Base-by-base conservation (phyloP, 129 eudicot genomes). In the Flaveria ramosissima region DNA sequence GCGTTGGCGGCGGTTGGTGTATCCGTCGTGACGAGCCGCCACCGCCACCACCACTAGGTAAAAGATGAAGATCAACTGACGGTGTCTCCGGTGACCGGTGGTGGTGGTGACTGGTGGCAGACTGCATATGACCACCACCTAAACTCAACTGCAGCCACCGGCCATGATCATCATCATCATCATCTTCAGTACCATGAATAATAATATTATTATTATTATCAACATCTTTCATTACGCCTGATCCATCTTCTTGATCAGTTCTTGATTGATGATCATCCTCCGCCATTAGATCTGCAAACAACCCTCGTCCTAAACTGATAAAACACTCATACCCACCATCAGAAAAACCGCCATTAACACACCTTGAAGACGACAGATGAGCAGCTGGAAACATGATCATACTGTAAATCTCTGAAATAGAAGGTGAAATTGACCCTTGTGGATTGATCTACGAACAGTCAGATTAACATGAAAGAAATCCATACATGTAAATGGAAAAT, bases 111-210 rank as follows among this genome's bases (percentile, higher is more conserved):
- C 39, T 41, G 10, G 15, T 59, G n/a, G 20, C 56, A 47, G 78
- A 48, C 64, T 55, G 60, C 30, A 56, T 64, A 46, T 60, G 59
- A 26, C 50, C 79, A 19, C 88, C 85, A 41, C 86, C 91, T 41
- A 88, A 78, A 72, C 96, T 83, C 39, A 90, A 84, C 50, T 83
- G 91, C 13, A 90, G 80, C 93, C 96, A 90, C 45, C 56, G 51
- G 24, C 77, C 83, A 7, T 55, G 76, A 52, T 77, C 79, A 32
- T 55, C 62, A 17, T 19, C 67, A 20, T 74, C 68, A 3, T 13
- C 48, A 21, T 46, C 48, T 15, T 55, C 81, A 12, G 26, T 69
- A 19, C 57, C 68, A 7, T 41, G 65, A 39, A 23, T 24, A 36
- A 36, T 36, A 36, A 36, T 36, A 36, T 36, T 36, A 48, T 46